These are phyloP conservation scores for Crithidia bombi DNA, from an alignment of 208 protist genomes.

Conservation along the genomic window DNA sequence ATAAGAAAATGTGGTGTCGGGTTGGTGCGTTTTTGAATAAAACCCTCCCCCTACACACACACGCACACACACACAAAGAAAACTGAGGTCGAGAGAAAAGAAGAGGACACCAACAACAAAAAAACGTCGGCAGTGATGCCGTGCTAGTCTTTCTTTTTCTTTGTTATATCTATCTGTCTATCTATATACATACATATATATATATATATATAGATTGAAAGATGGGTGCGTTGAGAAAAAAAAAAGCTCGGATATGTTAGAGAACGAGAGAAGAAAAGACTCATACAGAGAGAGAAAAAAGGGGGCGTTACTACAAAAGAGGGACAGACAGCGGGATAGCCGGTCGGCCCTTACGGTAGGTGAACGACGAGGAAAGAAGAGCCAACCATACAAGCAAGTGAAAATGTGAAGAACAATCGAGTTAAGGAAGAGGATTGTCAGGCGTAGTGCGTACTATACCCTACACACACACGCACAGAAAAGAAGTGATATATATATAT, in stretches of 20 bases:
- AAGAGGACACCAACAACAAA: not conserved
- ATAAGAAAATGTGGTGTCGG: too few species aligned
- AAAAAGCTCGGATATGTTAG: not conserved
- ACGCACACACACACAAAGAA: not conserved
- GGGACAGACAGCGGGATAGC: not conserved
- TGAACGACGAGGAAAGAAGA: not conserved
- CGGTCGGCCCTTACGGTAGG: not conserved
- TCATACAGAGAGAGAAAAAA: conserved; percentile 13
- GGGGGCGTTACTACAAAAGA: not conserved
- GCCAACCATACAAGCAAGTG: not conserved
- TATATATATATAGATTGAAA: conserved; percentile 7
- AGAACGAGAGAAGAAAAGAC: conserved; percentile 18
- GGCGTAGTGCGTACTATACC: too few species aligned
- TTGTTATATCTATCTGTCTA: not conserved
- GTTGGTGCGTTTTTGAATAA: not conserved
- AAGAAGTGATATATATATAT: too few species aligned
- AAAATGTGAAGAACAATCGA: not conserved
- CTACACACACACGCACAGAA: too few species aligned
- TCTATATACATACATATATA: conserved; percentile 13
- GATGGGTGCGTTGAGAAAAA: not conserved
- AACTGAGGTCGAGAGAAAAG: not conserved
- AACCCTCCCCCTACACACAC: not conserved
- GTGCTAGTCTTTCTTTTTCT: not conserved
- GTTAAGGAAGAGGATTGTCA: too few species aligned
- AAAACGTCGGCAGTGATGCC: not conserved